A percentile compares a stretch with the other conserved stretches of the same genome.
phyloP scores from a whole-genome alignment of 768 basidiomycete species.

The Hygrocybe punicea region DNA sequence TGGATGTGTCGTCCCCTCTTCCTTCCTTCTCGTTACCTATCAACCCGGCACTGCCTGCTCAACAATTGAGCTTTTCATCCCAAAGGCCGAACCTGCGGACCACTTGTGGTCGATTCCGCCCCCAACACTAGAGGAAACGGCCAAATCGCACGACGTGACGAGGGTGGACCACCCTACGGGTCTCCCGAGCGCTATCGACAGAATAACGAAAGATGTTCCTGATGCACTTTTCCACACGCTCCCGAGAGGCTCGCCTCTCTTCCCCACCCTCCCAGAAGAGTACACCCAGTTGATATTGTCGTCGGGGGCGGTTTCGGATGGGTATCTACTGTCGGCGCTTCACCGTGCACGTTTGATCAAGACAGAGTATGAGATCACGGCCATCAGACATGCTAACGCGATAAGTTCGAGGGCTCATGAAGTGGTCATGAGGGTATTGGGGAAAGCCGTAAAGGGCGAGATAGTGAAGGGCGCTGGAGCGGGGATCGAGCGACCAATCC shows the following conservation, averaged over 20 bases:
- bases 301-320: conserved; percentile 45
- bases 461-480: conserved; percentile 46
- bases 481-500: conserved; percentile 47
- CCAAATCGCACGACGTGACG: conserved; percentile 58
- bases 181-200: conserved; percentile 50
- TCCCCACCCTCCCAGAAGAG: conserved; percentile 42
- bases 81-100: conserved; percentile 64
- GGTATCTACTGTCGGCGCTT: conserved; percentile 70
- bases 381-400: conserved; percentile 75
- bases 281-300: conserved; percentile 39
- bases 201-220: conserved; percentile 46
- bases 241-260: conserved; percentile 51
- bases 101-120: conserved; percentile 90
- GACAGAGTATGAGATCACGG: conserved; percentile 63
- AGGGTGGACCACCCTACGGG: conserved; percentile 47
- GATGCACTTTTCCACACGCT: conserved; percentile 63
- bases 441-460: conserved; percentile 60
- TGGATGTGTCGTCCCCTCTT: conserved; percentile 59
- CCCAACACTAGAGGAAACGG: conserved; percentile 55
- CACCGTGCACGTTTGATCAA: conserved; percentile 80
- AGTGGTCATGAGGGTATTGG: conserved; percentile 87
- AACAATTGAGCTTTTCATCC: conserved; percentile 58
- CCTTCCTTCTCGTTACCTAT: conserved; percentile 50
- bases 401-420: conserved; percentile 91
- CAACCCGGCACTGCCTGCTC: conserved; percentile 36